Evolutionary conservation across 768 basidiomycete species (phyloP).

Genomic region (Macrolepiota albuminosa): DNA sequence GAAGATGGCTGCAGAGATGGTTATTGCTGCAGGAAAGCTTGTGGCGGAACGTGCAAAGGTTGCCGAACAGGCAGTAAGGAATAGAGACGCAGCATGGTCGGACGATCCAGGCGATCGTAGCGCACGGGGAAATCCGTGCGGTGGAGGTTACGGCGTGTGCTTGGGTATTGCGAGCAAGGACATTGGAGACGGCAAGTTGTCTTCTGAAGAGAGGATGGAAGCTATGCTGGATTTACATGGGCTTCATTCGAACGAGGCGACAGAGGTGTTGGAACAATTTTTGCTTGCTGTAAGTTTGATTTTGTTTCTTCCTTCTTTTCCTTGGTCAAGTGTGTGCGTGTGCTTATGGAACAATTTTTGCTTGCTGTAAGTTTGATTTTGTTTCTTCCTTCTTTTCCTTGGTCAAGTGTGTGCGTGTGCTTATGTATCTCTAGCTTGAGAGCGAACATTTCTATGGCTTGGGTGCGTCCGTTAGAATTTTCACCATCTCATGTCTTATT

Average conservation of each 20-base stretch:
- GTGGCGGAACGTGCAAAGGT: constrained; percentile 77
- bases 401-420: neutral
- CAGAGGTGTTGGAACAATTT: constrained; percentile 87
- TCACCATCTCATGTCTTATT: neutral
- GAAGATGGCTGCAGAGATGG: constrained; percentile 86
- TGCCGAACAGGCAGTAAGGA: constrained; percentile 71
- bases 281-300: constrained; percentile 67
- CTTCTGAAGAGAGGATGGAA: constrained; percentile 88
- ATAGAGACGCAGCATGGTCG: constrained; percentile 67
- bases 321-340: no score
- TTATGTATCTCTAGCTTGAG: constrained; percentile 58
- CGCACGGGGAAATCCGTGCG: constrained; percentile 68
- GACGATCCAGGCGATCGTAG: constrained; percentile 82
- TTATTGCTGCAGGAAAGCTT: constrained; percentile 76
- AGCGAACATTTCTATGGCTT: constrained; percentile 84
- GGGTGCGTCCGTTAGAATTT: constrained; percentile 36
- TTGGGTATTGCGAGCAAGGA: constrained; percentile 77
- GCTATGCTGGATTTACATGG: constrained; percentile 87
- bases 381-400: neutral
- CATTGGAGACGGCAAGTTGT: constrained; percentile 50
- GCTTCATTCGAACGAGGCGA: constrained; percentile 89
- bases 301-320: neutral
- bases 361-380: constrained; percentile 58
- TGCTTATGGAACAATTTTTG: constrained; percentile 89
- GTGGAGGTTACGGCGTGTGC: constrained; percentile 79